Percentiles rank a stretch among this genome's conserved stretches.
These are phyloP conservation scores for Globisporangium perplexum DNA, from an alignment of 352 stramenopile genomes.

Conservation along the genomic window DNA sequence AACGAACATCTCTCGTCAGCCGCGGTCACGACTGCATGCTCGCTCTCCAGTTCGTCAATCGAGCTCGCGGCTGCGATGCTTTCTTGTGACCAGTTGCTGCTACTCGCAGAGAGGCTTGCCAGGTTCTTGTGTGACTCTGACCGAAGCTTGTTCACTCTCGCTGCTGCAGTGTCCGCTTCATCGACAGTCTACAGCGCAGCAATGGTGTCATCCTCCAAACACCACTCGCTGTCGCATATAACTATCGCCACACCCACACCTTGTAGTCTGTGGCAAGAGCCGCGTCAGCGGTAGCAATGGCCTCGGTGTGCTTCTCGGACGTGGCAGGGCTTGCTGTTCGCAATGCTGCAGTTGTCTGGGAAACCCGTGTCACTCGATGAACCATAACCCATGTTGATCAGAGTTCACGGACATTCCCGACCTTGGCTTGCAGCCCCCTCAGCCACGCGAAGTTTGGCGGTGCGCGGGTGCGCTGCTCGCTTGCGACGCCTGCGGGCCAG, in stretches of 20 bases:
- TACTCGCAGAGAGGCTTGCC: neutral
- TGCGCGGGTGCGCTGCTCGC: conserved; percentile 8
- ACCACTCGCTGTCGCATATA: neutral
- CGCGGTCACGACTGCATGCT: neutral
- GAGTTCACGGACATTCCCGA: neutral
- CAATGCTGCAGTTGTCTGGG: neutral
- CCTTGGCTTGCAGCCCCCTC: neutral
- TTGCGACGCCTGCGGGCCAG: conserved; percentile 33
- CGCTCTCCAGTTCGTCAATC: neutral
- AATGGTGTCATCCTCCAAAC: neutral
- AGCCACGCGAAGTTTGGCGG: conserved; percentile 54
- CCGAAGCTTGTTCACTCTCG: conserved; percentile 5
- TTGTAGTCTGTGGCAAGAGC: neutral
- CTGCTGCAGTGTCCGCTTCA: neutral
- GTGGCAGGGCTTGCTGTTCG: neutral
- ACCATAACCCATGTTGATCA: too few relatives aligned
- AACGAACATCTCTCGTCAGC: neutral
- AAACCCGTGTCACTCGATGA: neutral
- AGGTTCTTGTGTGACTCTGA: conserved; percentile 7
- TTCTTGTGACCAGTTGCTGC: neutral
- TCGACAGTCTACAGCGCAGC: neutral
- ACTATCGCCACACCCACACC: neutral
- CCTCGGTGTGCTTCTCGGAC: too few relatives aligned
- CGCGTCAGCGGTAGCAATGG: neutral
- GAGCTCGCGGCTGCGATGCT: neutral